Evolutionary conservation across 306 rosid species (phyloP).

Genomic region (Pterocarpus santalinus): DNA sequence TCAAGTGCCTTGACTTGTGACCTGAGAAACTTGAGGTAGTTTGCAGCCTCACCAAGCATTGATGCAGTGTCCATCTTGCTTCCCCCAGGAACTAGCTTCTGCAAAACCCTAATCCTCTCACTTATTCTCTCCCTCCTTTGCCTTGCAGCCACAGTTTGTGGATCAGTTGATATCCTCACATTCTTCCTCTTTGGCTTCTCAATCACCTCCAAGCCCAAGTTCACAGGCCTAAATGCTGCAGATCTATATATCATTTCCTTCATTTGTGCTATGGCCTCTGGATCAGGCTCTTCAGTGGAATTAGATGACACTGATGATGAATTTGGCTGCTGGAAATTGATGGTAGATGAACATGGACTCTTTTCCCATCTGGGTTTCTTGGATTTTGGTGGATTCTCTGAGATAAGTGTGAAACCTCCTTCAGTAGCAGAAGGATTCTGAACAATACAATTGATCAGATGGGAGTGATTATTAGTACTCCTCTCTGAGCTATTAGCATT

Average conservation of each 20-base stretch:
- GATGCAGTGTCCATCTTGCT: conserved; percentile 99
- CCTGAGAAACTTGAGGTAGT: conserved; percentile 85
- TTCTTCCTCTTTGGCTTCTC: conserved; percentile 91
- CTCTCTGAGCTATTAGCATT: conserved; percentile 52
- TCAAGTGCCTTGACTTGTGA: conserved; percentile 87
- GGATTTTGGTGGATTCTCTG: conserved; percentile 58
- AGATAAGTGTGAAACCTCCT: conserved; percentile 59
- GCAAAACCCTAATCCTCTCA: conserved; percentile 88
- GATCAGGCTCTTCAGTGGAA: conserved; percentile 71
- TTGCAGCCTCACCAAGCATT: conserved; percentile 98
- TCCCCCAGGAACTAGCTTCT: conserved; percentile 94
- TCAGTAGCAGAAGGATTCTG: conserved; percentile 50
- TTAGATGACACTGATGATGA: conserved; percentile 60
- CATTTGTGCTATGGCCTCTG: conserved; percentile 92
- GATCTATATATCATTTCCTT: conserved; percentile 94
- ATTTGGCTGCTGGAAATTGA: conserved; percentile 80
- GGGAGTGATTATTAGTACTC: conserved; percentile 51
- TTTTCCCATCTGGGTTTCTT: conserved; percentile 76
- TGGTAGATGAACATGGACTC: conserved; percentile 66
- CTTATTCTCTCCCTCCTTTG: conserved; percentile 93
- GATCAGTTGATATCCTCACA: conserved; percentile 85
- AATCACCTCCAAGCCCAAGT: conserved; percentile 67
- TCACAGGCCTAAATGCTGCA: conserved; percentile 94
- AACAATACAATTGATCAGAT: conserved; percentile 32
- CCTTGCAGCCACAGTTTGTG: conserved; percentile 97